These are phyloP conservation scores for Stephania cephalantha DNA, from an alignment of 164 flowering plant species.

Conservation along the genomic window DNA sequence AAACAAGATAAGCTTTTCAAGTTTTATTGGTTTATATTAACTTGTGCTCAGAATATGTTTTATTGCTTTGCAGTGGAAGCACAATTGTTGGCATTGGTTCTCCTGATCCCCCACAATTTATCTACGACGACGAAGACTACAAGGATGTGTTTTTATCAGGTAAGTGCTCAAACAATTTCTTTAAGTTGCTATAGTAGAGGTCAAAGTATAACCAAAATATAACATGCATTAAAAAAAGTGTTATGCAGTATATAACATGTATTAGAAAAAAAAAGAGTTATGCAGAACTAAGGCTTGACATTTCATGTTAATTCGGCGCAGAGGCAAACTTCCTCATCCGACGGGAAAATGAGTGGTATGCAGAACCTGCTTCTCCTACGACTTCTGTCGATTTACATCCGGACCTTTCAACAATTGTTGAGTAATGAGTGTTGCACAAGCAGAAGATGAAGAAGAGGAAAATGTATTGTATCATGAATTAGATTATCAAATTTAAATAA, in stretches of 20 bases:
- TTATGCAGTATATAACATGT: too few relatives aligned
- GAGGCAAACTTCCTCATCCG: constrained; percentile 80
- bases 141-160: constrained; percentile 75
- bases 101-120: constrained; percentile 88
- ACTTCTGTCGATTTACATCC: constrained; percentile 6
- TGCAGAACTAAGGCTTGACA: not conserved
- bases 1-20: too few relatives aligned
- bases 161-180: constrained; percentile 16
- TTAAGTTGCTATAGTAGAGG: too few relatives aligned
- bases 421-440: constrained; percentile 5
- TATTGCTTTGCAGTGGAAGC: constrained; percentile 68
- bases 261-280: too few relatives aligned
- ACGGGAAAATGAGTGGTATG: constrained; percentile 60
- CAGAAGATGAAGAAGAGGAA: not conserved
- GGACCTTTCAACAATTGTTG: constrained; percentile 10
- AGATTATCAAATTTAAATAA: not conserved
- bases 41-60: not conserved
- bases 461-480: constrained; percentile 1
- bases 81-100: constrained; percentile 94
- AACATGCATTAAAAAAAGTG: too few relatives aligned
- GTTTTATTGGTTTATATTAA: not conserved
- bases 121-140: constrained; percentile 86
- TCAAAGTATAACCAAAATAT: too few relatives aligned
- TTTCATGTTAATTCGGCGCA: constrained; percentile 24
- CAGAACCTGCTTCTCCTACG: constrained; percentile 40